These are phyloP conservation scores for Tricholoma matsutake DNA, from an alignment of 768 basidiomycete species.

Conservation along the genomic window DNA sequence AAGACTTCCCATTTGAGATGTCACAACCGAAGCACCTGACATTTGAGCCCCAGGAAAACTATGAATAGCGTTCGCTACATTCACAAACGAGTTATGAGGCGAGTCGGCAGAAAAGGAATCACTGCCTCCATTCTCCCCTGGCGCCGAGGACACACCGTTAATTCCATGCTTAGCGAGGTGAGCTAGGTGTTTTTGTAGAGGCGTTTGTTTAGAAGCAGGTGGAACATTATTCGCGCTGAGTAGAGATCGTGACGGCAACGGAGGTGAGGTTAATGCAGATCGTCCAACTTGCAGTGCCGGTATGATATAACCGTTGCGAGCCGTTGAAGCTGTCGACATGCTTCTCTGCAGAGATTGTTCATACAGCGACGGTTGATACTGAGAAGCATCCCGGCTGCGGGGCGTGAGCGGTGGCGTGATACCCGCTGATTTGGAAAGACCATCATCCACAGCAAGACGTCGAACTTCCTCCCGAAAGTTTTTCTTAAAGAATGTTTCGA, in stretches of 20 bases:
- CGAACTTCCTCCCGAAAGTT: constrained; percentile 83
- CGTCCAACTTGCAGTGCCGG: constrained; percentile 53
- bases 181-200: constrained; percentile 76
- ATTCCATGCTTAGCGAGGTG: constrained; percentile 82
- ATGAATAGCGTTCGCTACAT: constrained; percentile 55
- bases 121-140: constrained; percentile 56
- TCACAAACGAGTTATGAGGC: constrained; percentile 72
- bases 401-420: constrained; percentile 37
- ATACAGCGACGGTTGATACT: constrained; percentile 46
- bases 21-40: constrained; percentile 57
- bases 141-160: constrained; percentile 76
- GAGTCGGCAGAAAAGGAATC: constrained; percentile 66
- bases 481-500: constrained; percentile 82
- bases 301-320: constrained; percentile 42
- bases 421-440: constrained; percentile 40
- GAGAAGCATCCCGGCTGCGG: constrained; percentile 33
- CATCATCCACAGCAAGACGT: constrained; percentile 62
- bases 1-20: constrained; percentile 61
- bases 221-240: constrained; percentile 22
- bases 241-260: constrained; percentile 39
- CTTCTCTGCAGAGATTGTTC: constrained; percentile 49
- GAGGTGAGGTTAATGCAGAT: constrained; percentile 42
- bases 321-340: constrained; percentile 42
- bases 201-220: constrained; percentile 55
- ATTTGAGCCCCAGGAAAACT: constrained; percentile 35